Evolutionary conservation across 164 flowering plant species (phyloP), one percentile per base, ranked within the genome.

Genomic region (Chimonanthus praecox): DNA sequence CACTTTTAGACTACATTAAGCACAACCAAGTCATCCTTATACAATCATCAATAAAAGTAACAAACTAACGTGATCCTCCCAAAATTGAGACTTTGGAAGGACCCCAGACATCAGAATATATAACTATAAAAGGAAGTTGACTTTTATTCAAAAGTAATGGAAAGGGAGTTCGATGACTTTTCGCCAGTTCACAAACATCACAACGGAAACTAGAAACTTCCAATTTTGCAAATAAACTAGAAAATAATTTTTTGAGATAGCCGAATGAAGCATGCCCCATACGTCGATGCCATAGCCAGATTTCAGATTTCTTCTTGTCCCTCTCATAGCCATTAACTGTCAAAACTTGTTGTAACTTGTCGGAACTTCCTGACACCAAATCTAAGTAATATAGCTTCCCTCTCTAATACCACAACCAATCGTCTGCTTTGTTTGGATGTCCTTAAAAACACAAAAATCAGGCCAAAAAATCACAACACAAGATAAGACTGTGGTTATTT

Each of bases 1-100:
- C 67, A 64, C 67, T 64, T 76, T 69, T 67, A 54, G 71, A 73
- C 49, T 81, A 77, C 76, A 74, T 71, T 16, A 64, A 48, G 16
- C 68, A 68, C 3, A 71, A 20, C 21, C 82, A 71, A 73, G 72
- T 76, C 74, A 75, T 67, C 64, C 75, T 49, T 7, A 77, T 81
- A 51, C 73, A 76, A 48, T 74, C 78, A 65, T 78, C 84, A 76
- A 81, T 75, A 75, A 80, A 80, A 20, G 21, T 20, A 20, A 20
- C 21, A 20, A 20, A 0, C 21, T 20, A 20, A 20, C 21, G 21
- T 20, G 9, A 58, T 43, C 73, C 71, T 21, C 71, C 74, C 45
- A 78, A 71, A 4, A 78, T 76, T 10, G 73, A 2, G 4, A 75
- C 58, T 72, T 78, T 77, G 2, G 74, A 78, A 21, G 70, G 72